phyloP scores from a whole-genome alignment of 108 stramenopile genomes.

The Stephanodiscus triporus region DNA sequence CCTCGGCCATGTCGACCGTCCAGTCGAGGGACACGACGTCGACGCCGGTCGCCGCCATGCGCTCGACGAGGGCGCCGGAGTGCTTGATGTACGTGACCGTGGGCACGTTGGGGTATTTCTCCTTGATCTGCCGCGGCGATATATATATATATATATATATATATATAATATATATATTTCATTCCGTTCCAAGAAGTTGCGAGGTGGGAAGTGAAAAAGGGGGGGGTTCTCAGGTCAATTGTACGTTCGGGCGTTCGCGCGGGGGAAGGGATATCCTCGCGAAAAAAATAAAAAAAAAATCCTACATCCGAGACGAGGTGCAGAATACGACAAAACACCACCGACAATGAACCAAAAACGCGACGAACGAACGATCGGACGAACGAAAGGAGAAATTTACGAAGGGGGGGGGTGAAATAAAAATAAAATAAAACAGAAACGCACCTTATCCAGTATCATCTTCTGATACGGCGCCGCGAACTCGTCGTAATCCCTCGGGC shows the following conservation, averaged over 20 bases:
- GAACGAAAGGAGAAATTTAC: neutral
- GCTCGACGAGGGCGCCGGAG: slow-evolving; percentile 85
- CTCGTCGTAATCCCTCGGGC: slow-evolving; percentile 90
- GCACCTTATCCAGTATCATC: slow-evolving; percentile 83
- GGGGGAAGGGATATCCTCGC: too few relatives aligned
- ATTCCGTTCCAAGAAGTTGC: too few relatives aligned
- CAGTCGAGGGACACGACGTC: slow-evolving; percentile 97
- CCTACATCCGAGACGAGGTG: too few relatives aligned
- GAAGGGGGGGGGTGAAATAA: neutral
- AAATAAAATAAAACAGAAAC: neutral
- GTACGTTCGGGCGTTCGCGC: too few relatives aligned
- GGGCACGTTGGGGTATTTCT: slow-evolving; percentile 89
- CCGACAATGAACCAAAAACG: too few relatives aligned
- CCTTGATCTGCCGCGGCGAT: slow-evolving; percentile 64
- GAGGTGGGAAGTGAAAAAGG: too few relatives aligned
- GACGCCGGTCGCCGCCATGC: slow-evolving; percentile 94
- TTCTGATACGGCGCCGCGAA: slow-evolving; percentile 98
- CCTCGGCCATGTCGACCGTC: slow-evolving; percentile 97
- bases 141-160: neutral
- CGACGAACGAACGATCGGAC: too few relatives aligned
- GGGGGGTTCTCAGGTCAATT: too few relatives aligned
- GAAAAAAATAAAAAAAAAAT: too few relatives aligned
- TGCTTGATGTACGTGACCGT: slow-evolving; percentile 96
- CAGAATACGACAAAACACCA: too few relatives aligned
- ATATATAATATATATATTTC: too few relatives aligned